Conservation (phyloP, 2,329 filamentous ascomycete species). For the Dactylellina leptospora region DNA sequence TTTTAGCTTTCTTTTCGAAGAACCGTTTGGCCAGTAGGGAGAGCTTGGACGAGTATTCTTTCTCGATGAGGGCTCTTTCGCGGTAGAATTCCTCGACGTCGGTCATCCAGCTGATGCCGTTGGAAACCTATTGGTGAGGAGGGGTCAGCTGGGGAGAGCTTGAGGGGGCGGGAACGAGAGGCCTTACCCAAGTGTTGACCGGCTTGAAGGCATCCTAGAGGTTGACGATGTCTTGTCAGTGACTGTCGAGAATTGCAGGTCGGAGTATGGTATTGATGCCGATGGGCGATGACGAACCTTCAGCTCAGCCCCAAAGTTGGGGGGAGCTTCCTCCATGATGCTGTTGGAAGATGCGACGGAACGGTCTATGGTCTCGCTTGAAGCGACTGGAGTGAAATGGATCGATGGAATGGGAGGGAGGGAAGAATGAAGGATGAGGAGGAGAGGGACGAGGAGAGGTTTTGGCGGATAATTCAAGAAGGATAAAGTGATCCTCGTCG, state of each 20-base stretch:
- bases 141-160: background rate
- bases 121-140: conserved; percentile 68
- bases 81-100: conserved; percentile 98
- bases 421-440: too few relatives aligned
- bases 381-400: too few relatives aligned
- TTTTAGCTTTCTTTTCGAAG: conserved; percentile 94
- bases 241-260: too few relatives aligned
- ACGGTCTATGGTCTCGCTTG: too few relatives aligned
- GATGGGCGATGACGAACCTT: conserved; percentile 69
- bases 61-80: conserved; percentile 91
- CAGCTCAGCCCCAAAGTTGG: conserved; percentile 89
- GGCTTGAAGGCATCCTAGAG: conserved; percentile 94
- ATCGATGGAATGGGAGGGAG: too few relatives aligned
- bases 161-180: conserved; percentile 37
- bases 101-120: conserved; percentile 92
- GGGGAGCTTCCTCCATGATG: conserved; percentile 75
- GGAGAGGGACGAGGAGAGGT: too few relatives aligned
- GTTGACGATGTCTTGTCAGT: too few relatives aligned
- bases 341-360: too few relatives aligned
- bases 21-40: conserved; percentile 91
- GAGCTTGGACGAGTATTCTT: conserved; percentile 92
- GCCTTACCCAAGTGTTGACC: conserved; percentile 82
- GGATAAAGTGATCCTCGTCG: too few relatives aligned
- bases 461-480: too few relatives aligned
- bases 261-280: background rate